phyloP scores from a whole-genome alignment of 2,329 filamentous ascomycete genomes.

The Herpomyces periplanetae region DNA sequence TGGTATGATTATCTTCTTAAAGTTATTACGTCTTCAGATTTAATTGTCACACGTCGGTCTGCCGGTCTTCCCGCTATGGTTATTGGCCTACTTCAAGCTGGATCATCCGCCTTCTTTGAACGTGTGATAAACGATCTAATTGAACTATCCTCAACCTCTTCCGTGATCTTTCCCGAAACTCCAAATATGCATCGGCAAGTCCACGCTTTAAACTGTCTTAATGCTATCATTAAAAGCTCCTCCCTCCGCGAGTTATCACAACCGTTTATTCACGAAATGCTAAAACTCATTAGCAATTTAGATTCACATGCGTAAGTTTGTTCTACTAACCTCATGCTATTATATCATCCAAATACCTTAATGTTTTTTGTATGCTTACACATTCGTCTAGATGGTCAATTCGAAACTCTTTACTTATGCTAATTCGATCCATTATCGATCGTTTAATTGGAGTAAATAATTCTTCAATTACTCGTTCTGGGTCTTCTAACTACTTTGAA shows the following conservation, averaged over 20 bases:
- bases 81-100: constrained; percentile 33
- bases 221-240: constrained; percentile 59
- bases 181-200: constrained; percentile 33
- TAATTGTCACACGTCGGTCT: constrained; percentile 47
- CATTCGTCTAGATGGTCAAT: constrained; percentile 31
- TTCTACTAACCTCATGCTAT: constrained; percentile 1
- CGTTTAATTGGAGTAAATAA: constrained; percentile 33
- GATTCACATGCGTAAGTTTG: constrained; percentile 26
- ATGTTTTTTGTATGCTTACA: constrained; percentile 2
- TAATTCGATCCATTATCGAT: constrained; percentile 53
- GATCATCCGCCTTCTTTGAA: constrained; percentile 17
- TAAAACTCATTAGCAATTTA: constrained; percentile 41
- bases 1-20: constrained; percentile 20
- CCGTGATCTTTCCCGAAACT: constrained; percentile 4
- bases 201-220: constrained; percentile 69
- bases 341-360: too few species aligned
- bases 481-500: constrained; percentile 18
- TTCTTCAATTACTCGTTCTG: constrained; percentile 16
- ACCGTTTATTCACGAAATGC: constrained; percentile 24
- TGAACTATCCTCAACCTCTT: constrained; percentile 17
- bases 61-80: constrained; percentile 66
- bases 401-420: constrained; percentile 59
- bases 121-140: constrained; percentile 21
- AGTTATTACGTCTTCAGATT: constrained; percentile 11
- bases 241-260: constrained; percentile 32